Evolutionary conservation across 441 rosid species (phyloP).

Genomic region (Gossypium davidsonii): DNA sequence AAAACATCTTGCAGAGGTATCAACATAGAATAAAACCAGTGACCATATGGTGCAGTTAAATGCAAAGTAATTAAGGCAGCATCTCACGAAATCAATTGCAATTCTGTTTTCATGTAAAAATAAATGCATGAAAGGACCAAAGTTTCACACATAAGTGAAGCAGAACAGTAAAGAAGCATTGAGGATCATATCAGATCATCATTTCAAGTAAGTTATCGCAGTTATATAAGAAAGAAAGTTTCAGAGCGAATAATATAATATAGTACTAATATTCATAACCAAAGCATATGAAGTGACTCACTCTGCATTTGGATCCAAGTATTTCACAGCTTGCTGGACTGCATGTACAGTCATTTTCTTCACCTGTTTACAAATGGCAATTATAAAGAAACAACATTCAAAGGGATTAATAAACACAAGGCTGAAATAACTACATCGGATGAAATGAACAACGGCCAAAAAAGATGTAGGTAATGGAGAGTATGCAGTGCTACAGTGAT

Average conservation of each 20-base stretch:
- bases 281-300: conserved; percentile 11
- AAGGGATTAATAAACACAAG: neutral
- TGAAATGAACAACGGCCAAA: neutral
- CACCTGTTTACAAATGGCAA: conserved; percentile 20
- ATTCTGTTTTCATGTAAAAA: neutral
- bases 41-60: neutral
- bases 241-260: neutral
- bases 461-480: neutral
- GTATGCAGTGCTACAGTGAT: neutral
- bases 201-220: neutral
- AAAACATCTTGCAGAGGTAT: neutral
- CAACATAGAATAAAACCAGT: neutral
- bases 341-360: conserved; percentile 31
- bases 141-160: neutral
- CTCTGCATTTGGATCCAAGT: conserved; percentile 9
- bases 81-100: neutral
- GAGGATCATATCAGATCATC: neutral
- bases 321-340: conserved; percentile 15
- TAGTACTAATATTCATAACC: neutral
- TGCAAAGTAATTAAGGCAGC: neutral
- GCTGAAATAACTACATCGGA: no score
- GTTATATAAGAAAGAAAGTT: neutral
- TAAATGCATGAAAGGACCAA: neutral
- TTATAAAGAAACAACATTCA: neutral
- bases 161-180: neutral